Evolutionary conservation across 1,284 basidiomycete species (phyloP).

Genomic region (Irpex rosettiformis): DNA sequence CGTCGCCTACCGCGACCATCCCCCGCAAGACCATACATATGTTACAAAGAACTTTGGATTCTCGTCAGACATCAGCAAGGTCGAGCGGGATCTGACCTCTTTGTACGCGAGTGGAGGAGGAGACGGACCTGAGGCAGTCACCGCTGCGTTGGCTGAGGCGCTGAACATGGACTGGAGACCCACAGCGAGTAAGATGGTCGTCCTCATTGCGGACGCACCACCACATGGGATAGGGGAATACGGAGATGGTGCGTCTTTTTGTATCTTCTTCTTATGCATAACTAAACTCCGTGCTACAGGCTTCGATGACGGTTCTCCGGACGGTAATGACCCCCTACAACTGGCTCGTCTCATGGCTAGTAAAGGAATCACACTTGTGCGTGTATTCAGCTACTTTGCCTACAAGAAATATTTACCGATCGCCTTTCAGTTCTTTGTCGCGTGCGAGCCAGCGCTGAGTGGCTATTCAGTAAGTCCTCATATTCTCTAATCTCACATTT

Average conservation of each 20-base stretch:
- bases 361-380: constrained; percentile 84
- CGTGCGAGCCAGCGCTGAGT: constrained; percentile 95
- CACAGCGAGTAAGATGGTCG: constrained; percentile 91
- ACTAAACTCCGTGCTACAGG: constrained; percentile 40
- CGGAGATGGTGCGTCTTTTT: constrained; percentile 71
- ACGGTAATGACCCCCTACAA: constrained; percentile 88
- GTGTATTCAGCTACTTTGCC: constrained; percentile 24
- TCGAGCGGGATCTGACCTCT: constrained; percentile 81
- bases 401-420: constrained; percentile 5
- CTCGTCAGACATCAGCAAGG: constrained; percentile 84
- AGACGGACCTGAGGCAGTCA: constrained; percentile 97
- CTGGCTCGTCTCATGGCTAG: constrained; percentile 89
- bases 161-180: constrained; percentile 90
- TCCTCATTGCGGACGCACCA: constrained; percentile 95
- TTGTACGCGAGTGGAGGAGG: constrained; percentile 95
- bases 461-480: constrained; percentile 74
- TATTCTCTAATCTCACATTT: constrained; percentile 12
- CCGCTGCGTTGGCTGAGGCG: constrained; percentile 87
- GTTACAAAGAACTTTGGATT: constrained; percentile 94
- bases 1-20: constrained; percentile 91
- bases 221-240: constrained; percentile 94
- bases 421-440: constrained; percentile 85
- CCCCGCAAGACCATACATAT: constrained; percentile 94
- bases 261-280: constrained; percentile 13
- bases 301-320: constrained; percentile 89